Percentiles rank a stretch among this genome's conserved stretches.
Conservation (phyloP, 345 rosid genomes). For the Eucalyptus urophylla region DNA sequence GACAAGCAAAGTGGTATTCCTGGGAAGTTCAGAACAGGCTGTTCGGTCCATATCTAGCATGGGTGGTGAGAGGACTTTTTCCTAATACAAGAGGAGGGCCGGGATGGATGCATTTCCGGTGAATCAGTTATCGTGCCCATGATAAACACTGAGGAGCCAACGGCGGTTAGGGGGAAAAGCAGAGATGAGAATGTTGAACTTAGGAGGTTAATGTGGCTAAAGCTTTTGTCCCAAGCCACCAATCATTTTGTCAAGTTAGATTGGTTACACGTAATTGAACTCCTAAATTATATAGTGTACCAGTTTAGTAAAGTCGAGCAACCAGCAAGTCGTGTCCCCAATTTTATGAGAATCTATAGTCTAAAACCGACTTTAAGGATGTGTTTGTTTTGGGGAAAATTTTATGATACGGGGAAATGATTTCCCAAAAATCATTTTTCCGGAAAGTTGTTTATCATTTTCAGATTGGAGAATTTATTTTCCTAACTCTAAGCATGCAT, state of each 20-base stretch:
- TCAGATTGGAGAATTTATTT: not conserved
- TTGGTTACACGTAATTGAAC: not conserved
- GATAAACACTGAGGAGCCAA: not conserved
- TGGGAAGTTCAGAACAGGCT: not conserved
- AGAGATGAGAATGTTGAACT: not conserved
- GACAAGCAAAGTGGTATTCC: not conserved
- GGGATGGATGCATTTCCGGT: not conserved
- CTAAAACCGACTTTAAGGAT: not conserved
- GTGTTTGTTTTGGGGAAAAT: not conserved
- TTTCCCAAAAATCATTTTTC: not conserved
- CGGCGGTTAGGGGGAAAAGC: not conserved
- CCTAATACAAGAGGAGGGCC: not conserved
- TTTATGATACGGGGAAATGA: not conserved
- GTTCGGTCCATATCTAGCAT: not conserved
- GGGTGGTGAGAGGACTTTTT: not conserved
- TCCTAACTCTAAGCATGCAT: not conserved
- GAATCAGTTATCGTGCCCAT: not conserved
- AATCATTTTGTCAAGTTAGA: not conserved
- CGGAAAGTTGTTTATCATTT: accelerated
- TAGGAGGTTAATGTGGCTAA: not conserved
- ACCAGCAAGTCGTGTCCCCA: not conserved
- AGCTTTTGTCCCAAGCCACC: not conserved
- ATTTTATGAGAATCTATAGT: not conserved
- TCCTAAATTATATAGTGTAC: not conserved
- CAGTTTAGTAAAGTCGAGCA: not conserved